phyloP scores from a whole-genome alignment of 495 filamentous ascomycete genomes.

The Antarctomyces pellizariae region DNA sequence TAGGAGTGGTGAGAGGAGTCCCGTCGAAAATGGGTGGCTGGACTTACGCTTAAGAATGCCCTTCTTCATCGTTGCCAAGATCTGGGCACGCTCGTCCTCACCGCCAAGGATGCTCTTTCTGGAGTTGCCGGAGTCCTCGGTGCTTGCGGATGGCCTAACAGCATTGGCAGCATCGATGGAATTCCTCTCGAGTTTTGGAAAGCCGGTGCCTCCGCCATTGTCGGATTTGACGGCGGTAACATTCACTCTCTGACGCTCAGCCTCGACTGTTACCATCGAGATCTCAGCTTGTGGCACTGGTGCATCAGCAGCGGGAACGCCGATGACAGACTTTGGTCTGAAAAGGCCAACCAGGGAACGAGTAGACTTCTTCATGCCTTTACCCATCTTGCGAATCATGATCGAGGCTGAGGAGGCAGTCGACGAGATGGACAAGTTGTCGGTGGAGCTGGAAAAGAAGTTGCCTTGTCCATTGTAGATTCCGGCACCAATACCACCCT shows the following conservation, averaged over 20 bases:
- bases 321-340: slow-evolving; percentile 76
- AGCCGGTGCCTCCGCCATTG: slow-evolving; percentile 53
- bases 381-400: slow-evolving; percentile 99
- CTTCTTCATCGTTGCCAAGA: slow-evolving; percentile 71
- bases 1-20: slow-evolving; percentile 10
- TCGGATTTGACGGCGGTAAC: slow-evolving; percentile 50
- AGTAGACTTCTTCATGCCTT: slow-evolving; percentile 81
- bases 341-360: slow-evolving; percentile 87
- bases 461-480: slow-evolving; percentile 81
- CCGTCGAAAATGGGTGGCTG: background rate
- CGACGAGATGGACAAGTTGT: slow-evolving; percentile 91
- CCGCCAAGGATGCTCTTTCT: slow-evolving; percentile 80
- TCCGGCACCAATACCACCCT: slow-evolving; percentile 67
- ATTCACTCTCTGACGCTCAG: slow-evolving; percentile 66
- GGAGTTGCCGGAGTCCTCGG: slow-evolving; percentile 33
- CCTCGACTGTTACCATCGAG: slow-evolving; percentile 89
- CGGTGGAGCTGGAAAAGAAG: slow-evolving; percentile 76
- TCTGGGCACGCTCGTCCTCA: slow-evolving; percentile 74
- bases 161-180: slow-evolving; percentile 36
- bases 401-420: slow-evolving; percentile 95
- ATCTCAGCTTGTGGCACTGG: slow-evolving; percentile 46
- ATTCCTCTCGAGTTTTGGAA: slow-evolving; percentile 68
- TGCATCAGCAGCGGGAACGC: slow-evolving; percentile 43
- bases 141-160: slow-evolving; percentile 21
- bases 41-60: slow-evolving; percentile 88